Conservation (phyloP, 371 early-diverging fungal genomes). For the Dichotomocladium elegans region DNA sequence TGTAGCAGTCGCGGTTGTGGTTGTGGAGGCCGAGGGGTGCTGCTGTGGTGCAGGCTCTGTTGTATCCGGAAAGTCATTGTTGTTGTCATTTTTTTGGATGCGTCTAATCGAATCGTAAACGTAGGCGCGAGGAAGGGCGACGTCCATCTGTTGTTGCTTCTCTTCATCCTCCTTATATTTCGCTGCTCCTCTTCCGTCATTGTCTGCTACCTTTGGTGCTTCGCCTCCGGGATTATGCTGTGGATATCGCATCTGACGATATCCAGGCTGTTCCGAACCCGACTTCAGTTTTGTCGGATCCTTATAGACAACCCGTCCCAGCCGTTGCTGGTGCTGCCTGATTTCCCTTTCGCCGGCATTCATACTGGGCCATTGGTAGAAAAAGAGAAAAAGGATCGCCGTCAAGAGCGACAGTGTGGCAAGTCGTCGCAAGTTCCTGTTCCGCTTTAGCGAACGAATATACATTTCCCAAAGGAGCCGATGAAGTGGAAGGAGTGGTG, state of each 20-base stretch:
- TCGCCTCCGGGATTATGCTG: not conserved
- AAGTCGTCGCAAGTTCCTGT: slow-evolving; percentile 8
- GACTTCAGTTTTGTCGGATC: no score
- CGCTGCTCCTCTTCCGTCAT: not conserved
- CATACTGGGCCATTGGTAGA: not conserved
- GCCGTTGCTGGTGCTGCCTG: not conserved
- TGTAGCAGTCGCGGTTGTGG: not conserved
- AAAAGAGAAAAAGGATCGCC: slow-evolving; percentile 1
- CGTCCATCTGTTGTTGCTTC: slow-evolving; percentile 3
- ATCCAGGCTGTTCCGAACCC: no score
- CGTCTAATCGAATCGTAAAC: slow-evolving; percentile 8
- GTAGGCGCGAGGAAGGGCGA: slow-evolving; percentile 9
- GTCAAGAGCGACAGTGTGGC: slow-evolving; percentile 1
- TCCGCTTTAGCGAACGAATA: slow-evolving; percentile 14
- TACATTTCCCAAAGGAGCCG: not conserved
- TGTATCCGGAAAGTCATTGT: not conserved
- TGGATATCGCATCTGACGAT: not conserved
- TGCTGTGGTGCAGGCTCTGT: not conserved
- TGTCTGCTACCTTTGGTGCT: no score
- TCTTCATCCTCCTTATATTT: not conserved
- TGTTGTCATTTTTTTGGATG: slow-evolving; percentile 1
- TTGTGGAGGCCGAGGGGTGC: no score
- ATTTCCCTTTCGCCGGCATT: no score
- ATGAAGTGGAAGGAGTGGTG: not conserved
- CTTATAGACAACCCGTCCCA: no score